Base-by-base conservation (phyloP, 73 alveolate species). In the Paramecium caudatum region DNA sequence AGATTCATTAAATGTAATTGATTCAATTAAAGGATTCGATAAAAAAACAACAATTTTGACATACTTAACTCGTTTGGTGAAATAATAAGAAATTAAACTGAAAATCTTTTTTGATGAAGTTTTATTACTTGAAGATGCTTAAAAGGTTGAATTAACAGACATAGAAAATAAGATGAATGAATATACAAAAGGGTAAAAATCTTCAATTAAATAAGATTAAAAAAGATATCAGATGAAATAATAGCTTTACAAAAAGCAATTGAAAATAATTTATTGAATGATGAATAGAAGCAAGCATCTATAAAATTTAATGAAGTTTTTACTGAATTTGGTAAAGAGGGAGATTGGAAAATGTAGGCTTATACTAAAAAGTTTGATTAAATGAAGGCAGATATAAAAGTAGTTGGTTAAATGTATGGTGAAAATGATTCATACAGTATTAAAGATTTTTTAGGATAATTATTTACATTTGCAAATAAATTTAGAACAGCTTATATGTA, bases 321-420 rank as follows among this genome's bases (percentile, higher is more conserved):
- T 74, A 7, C 36, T 17, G 62, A 74, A 27, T 74, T 74, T 74
- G 3, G 30, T 15, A 37, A 37, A 10, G 88, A 74, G 43, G 39
- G 46, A 7, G 88, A 74, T 27, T 74, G 62, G 69, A 74, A 74
- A 74, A 23, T 74, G 39, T 39, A 74, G 16, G 88, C 88, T 0
- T 74, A 37, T 74, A 8, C 25, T 21, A 74, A 74, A 43, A 74
- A 45, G 12, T 74, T 39, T 12, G 88, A 74, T 10, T 21, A 36
- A 43, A 19, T 74, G n/a, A 74, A 74, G 10, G 49, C 55, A 41
- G 88, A 74, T 3, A 41, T 74, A 74, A 74, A 74, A 4, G 1
- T 34, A 37, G 88, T 74, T 0, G 88, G 88, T 8, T 74, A 74
- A 74, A 74, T 74, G 62, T 74, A 74, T 45, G 88, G 88, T 13